Evolutionary conservation across 345 rosid species (phyloP), one percentile per base, ranked within the genome.

Genomic region (Brassica nigra): DNA sequence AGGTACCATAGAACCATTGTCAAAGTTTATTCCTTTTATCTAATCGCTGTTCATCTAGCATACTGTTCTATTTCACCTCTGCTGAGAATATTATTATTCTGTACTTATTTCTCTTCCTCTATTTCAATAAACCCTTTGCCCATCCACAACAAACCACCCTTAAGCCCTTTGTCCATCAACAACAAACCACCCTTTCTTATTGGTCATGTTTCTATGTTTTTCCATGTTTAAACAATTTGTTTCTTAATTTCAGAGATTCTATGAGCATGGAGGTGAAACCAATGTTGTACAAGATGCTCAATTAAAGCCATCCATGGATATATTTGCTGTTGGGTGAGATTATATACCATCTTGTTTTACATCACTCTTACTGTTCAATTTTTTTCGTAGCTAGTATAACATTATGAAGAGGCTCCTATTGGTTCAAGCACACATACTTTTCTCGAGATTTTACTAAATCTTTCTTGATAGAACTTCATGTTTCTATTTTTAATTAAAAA

Each of bases 191-290:
- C 71, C 64, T 47, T 44, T 63, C 64, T 23, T 70, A 18, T 63
- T 78, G 33, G 68, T 65, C 72, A 62, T 76, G 65, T 23, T 62
- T 78, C 62, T 62, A 20, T 42, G 57, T 36, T 44, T 23, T 52
- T 61, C 2, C 18, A 14, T 39, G 31, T 16, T 64, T 66, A 18
- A 68, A 8, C 68, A 42, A 20, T 31, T 71, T 76, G 49, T 76
- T 81, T 67, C 69, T 71, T 76, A 9, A 66, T 77, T 85, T 18
- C 92, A 94, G 98, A 92, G 98, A 86, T 94, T 94, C 76, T 92
- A 94, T 86, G 98, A 94, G 88, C 97, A 94, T 81, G 97, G 93
- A 85, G 95, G 98, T 84, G 97, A 91, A 87, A 87, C 90, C 92
- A 90, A 92, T 88, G 95, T 94, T 58, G 89, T 97, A 37, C 98